Conservation (phyloP, 2,329 filamentous ascomycete species). For the Kalaharituber pfeilii region DNA sequence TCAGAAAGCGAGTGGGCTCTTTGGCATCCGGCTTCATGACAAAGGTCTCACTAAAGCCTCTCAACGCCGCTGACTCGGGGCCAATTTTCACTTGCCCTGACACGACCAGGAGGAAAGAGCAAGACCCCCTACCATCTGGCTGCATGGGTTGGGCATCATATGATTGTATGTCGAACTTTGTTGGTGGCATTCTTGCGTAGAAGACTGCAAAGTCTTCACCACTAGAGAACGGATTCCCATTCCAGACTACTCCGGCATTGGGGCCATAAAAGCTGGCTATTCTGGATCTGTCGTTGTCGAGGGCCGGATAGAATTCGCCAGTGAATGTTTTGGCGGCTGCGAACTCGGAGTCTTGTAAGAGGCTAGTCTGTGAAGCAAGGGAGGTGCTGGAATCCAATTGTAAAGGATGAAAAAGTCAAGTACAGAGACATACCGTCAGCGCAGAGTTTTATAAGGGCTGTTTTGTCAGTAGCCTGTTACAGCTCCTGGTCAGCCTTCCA, state of each 20-base stretch:
- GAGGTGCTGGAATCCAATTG: no score
- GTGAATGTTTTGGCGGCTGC: slow-evolving; percentile 47
- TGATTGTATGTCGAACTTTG: slow-evolving; percentile 56
- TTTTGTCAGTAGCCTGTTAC: background rate
- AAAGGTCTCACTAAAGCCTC: slow-evolving; percentile 63
- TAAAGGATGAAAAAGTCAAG: background rate
- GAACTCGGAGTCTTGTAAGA: background rate
- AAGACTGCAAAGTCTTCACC: slow-evolving; percentile 49
- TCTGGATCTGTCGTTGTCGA: slow-evolving; percentile 41
- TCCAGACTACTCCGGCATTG: slow-evolving; percentile 56
- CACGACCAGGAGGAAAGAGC: slow-evolving; percentile 54
- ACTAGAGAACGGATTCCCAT: slow-evolving; percentile 49
- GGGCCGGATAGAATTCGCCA: slow-evolving; percentile 56
- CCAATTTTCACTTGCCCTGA: slow-evolving; percentile 56
- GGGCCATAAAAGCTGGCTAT: slow-evolving; percentile 53
- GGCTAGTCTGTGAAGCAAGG: background rate
- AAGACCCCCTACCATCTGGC: slow-evolving; percentile 35
- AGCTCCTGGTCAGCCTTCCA: no score
- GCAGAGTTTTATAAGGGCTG: background rate
- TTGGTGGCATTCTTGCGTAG: slow-evolving; percentile 43
- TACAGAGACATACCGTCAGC: background rate
- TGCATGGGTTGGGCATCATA: slow-evolving; percentile 48
- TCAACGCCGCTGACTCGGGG: slow-evolving; percentile 42
- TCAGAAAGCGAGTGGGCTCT: slow-evolving; percentile 17
- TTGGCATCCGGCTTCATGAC: slow-evolving; percentile 47